Evolutionary conservation across 805 yeast species (phyloP).

Genomic region (Trichomonascus vanleenenianus): DNA sequence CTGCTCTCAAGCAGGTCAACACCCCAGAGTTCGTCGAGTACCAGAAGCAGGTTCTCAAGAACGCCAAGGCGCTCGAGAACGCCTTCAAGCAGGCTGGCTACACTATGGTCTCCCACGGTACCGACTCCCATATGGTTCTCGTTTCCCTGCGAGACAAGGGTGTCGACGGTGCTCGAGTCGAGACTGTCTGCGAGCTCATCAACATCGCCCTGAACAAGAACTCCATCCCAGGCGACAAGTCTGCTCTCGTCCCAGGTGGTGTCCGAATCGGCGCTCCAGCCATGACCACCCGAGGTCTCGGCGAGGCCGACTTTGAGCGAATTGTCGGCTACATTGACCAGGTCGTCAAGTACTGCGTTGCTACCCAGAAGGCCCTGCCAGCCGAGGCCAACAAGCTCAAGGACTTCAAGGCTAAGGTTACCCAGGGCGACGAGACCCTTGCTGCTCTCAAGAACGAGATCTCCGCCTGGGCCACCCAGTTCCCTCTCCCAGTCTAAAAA

Average conservation of each 20-base stretch:
- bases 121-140: conserved; percentile 94
- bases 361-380: conserved; percentile 73
- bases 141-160: conserved; percentile 82
- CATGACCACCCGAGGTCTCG: conserved; percentile 95
- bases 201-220: conserved; percentile 96
- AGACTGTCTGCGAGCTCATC: conserved; percentile 86
- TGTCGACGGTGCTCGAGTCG: conserved; percentile 95
- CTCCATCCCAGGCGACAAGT: conserved; percentile 96
- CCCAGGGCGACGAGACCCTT: conserved; percentile 60
- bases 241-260: conserved; percentile 96
- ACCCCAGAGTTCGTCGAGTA: conserved; percentile 86
- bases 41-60: conserved; percentile 79
- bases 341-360: conserved; percentile 69
- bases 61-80: conserved; percentile 75
- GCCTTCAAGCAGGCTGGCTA: conserved; percentile 68
- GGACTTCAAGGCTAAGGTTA: conserved; percentile 84
- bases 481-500: conserved; percentile 33
- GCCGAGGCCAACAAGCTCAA: conserved; percentile 89
- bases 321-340: conserved; percentile 75
- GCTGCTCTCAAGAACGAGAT: conserved; percentile 66
- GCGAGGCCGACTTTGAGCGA: conserved; percentile 74
- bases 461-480: conserved; percentile 67
- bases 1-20: conserved; percentile 90
- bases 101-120: conserved; percentile 85
- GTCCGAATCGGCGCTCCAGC: conserved; percentile 98